Evolutionary conservation across 2,329 filamentous ascomycete genomes (phyloP).

Genomic region (Teratosphaeria nubilosa): DNA sequence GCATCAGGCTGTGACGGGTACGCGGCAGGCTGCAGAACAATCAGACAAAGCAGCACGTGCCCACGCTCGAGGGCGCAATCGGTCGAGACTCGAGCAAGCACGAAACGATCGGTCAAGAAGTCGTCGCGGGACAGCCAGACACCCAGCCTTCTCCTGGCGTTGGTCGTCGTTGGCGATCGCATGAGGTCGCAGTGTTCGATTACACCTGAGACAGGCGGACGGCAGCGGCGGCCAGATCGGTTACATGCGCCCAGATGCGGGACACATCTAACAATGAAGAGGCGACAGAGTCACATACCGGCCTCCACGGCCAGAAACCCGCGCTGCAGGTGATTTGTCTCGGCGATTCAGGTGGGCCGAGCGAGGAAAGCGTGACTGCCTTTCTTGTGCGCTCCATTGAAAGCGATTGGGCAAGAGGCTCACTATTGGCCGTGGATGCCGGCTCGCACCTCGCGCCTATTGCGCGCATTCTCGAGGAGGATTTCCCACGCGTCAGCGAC

Average conservation of each 20-base stretch:
- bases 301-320: constrained; percentile 27
- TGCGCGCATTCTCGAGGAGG: constrained; percentile 58
- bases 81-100: neutral
- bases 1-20: neutral
- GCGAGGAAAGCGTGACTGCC: constrained; percentile 81
- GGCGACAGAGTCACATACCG: constrained; percentile 20
- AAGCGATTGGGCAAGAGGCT: constrained; percentile 70
- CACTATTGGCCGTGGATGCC: constrained; percentile 83
- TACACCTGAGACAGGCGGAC: constrained; percentile 7
- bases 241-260: constrained; percentile 31
- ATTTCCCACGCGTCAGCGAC: constrained; percentile 36
- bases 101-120: neutral
- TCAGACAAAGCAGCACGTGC: neutral
- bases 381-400: constrained; percentile 76
- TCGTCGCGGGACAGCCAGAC: neutral
- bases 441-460: constrained; percentile 84
- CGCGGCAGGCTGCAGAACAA: neutral
- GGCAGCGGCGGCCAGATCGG: constrained; percentile 3
- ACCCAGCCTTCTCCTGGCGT: neutral
- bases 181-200: neutral
- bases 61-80: neutral
- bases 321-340: constrained; percentile 40
- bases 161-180: neutral
- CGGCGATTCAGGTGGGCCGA: constrained; percentile 79
- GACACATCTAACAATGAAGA: constrained; percentile 24